A percentile compares a stretch with the other conserved stretches of the same genome.
Conservation (phyloP, 1,284 basidiomycete species). For the Vanrija pseudolonga region DNA sequence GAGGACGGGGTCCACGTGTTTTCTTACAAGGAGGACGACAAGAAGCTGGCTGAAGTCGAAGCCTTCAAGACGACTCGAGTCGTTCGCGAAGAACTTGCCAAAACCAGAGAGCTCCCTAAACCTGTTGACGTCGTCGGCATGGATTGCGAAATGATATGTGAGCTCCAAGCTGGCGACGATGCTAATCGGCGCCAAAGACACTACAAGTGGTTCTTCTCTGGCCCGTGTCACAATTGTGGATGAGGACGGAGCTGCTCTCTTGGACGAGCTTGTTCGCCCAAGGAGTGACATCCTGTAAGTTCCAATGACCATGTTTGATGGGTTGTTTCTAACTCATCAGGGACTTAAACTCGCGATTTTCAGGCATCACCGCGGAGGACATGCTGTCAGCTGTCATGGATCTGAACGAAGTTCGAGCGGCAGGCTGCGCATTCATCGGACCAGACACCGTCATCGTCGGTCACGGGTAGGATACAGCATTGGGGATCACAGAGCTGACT, state of each 20-base stretch:
- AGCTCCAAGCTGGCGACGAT: conserved; percentile 7
- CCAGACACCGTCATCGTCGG: conserved; percentile 77
- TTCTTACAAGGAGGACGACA: conserved; percentile 54
- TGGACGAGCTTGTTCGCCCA: conserved; percentile 79
- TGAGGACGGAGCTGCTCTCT: conserved; percentile 63
- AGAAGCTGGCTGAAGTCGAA: conserved; percentile 67
- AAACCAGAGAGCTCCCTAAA: background rate
- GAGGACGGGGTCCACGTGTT: conserved; percentile 35
- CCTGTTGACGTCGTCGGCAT: conserved; percentile 66
- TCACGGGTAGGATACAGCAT: conserved; percentile 43
- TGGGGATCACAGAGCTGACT: background rate
- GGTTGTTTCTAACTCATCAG: conserved; percentile 48
- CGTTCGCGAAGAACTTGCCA: conserved; percentile 16
- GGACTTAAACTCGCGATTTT: conserved; percentile 82
- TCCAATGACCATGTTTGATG: too few species aligned
- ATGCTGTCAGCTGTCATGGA: conserved; percentile 61
- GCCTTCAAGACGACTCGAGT: conserved; percentile 60
- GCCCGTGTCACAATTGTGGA: conserved; percentile 84
- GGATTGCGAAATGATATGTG: conserved; percentile 84
- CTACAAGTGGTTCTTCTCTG: conserved; percentile 78
- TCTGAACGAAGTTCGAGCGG: conserved; percentile 62
- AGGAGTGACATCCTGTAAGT: conserved; percentile 73
- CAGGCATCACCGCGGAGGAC: conserved; percentile 67
- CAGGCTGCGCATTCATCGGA: conserved; percentile 67
- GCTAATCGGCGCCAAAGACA: conserved; percentile 52